These are phyloP conservation scores for Trichosporon asahii DNA, from an alignment of 1,284 basidiomycete genomes.

Conservation along the genomic window DNA sequence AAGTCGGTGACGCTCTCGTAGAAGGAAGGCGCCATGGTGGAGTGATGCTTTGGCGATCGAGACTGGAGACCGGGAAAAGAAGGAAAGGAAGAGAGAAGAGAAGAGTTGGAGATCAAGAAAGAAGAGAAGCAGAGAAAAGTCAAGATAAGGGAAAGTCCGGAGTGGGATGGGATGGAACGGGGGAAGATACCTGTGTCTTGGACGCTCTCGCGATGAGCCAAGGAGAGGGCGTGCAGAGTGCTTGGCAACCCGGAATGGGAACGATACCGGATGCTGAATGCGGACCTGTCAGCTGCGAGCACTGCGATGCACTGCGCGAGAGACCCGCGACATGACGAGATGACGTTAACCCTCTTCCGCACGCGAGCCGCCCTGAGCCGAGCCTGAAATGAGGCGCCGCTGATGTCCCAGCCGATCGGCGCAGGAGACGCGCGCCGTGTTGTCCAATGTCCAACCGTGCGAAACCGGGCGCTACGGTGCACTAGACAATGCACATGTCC, in stretches of 20 bases:
- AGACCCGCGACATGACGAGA: neutral
- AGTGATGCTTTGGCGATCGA: neutral
- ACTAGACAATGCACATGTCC: no score
- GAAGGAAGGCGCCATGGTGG: slow-evolving; percentile 15
- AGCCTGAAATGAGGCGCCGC: neutral
- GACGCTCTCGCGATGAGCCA: neutral
- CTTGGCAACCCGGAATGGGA: neutral
- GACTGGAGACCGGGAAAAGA: no score
- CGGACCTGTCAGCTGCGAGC: no score
- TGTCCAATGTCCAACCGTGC: neutral
- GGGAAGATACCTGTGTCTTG: neutral
- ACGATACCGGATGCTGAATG: no score
- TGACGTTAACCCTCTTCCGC: neutral
- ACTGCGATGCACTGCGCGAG: no score
- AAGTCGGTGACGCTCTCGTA: slow-evolving; percentile 8
- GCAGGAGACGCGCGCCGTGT: neutral
- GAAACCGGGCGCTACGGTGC: neutral
- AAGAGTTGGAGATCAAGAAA: neutral
- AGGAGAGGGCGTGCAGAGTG: neutral
- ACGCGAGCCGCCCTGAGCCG: neutral
- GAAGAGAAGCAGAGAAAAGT: neutral
- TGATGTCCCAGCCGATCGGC: neutral
- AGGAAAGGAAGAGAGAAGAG: neutral
- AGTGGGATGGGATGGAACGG: neutral
- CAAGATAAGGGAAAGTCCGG: neutral